Conservation (phyloP, 495 filamentous ascomycete species). For the Penicillium coffeae region DNA sequence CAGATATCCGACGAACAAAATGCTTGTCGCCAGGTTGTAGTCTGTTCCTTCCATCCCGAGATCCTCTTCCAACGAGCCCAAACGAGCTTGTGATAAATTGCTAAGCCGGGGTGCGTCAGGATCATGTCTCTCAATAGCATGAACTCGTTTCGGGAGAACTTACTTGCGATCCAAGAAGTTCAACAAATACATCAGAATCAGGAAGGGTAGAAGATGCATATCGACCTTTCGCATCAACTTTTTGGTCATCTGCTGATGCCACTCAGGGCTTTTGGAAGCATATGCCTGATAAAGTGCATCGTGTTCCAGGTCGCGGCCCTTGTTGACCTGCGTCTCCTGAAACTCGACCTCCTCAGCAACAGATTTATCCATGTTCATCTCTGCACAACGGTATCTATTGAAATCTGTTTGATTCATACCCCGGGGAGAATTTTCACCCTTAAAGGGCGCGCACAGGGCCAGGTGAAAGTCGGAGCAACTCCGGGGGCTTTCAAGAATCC, state of each 20-base stretch:
- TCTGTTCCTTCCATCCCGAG: constrained; percentile 44
- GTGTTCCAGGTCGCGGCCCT: constrained; percentile 13
- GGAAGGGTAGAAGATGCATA: constrained; percentile 53
- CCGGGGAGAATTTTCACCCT: neutral
- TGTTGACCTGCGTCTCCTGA: constrained; percentile 9
- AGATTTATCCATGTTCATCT: constrained; percentile 10
- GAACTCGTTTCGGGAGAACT: no score
- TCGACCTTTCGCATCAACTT: constrained; percentile 60
- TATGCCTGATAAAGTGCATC: constrained; percentile 33
- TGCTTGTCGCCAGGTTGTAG: constrained; percentile 58
- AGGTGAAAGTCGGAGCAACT: constrained; percentile 10
- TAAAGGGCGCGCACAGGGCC: neutral
- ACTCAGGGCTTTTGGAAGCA: constrained; percentile 26
- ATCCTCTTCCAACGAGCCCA: constrained; percentile 46
- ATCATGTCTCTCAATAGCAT: no score
- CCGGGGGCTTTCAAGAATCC: constrained; percentile 7
- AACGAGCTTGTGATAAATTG: constrained; percentile 33
- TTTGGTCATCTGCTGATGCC: constrained; percentile 32
- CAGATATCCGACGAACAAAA: constrained; percentile 66
- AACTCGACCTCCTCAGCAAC: constrained; percentile 15
- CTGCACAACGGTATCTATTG: no score
- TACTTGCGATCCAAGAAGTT: constrained; percentile 73
- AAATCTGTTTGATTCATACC: no score
- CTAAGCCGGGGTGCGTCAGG: constrained; percentile 5
- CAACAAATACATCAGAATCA: constrained; percentile 70